Percentiles rank a stretch among this genome's conserved stretches.
Conservation (phyloP, 306 rosid species). For the Cucurbita argyrosperma region DNA sequence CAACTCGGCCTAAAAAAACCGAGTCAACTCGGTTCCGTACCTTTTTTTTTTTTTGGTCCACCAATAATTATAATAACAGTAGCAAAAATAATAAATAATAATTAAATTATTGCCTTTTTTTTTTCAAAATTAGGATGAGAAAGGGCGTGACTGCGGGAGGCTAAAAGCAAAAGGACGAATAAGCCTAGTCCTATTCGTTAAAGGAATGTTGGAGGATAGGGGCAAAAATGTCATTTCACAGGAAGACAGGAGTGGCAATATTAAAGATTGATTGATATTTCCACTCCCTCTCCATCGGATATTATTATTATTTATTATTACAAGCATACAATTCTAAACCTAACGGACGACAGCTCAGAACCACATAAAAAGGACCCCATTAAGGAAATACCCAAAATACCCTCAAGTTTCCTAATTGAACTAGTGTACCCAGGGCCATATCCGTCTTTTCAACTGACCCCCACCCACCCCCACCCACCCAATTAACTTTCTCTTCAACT, state of each 20-base stretch:
- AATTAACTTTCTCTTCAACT: no score
- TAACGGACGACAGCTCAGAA: slow-evolving; percentile 1
- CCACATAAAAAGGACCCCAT: not conserved
- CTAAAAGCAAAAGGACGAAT: not conserved
- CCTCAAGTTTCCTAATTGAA: not conserved
- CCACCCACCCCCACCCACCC: not conserved
- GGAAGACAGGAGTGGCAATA: not conserved
- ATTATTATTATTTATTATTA: not conserved
- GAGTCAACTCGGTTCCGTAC: not conserved
- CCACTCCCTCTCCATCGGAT: not conserved
- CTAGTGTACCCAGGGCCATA: not conserved
- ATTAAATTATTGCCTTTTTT: not conserved
- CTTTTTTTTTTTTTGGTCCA: not conserved
- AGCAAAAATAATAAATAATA: not conserved
- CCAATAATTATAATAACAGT: not conserved
- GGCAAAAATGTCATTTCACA: not conserved
- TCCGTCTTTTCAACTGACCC: not conserved
- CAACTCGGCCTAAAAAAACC: slow-evolving; percentile 7
- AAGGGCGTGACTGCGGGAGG: slow-evolving; percentile 3
- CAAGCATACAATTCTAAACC: slow-evolving; percentile 4
- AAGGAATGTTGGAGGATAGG: not conserved
- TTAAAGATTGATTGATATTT: not conserved
- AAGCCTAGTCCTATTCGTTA: not conserved
- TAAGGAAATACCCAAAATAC: not conserved
- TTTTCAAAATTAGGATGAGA: not conserved